Conservation (phyloP, 345 rosid genomes). For the Hibiscus syriacus region DNA sequence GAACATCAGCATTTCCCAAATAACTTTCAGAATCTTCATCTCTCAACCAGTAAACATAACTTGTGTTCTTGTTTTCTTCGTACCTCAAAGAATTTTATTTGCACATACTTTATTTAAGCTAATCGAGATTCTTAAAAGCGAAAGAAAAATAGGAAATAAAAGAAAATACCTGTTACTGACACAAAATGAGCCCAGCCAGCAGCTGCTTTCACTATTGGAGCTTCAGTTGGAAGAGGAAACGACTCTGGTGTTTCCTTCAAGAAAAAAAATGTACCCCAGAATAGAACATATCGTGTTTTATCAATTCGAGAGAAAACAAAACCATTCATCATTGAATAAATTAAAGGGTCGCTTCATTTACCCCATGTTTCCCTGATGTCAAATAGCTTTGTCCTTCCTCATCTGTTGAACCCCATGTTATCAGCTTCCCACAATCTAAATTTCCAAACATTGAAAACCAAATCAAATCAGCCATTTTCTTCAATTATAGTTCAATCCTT, state of each 20-base stretch:
- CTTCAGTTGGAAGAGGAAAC: slow-evolving; percentile 58
- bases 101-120: slow-evolving; percentile 4
- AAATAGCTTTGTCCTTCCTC: slow-evolving; percentile 68
- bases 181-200: slow-evolving; percentile 78
- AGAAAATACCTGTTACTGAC: slow-evolving; percentile 45
- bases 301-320: no score
- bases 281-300: no score
- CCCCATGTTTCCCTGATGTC: slow-evolving; percentile 77
- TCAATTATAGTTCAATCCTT: neutral
- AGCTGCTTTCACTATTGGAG: slow-evolving; percentile 47
- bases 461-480: neutral
- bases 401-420: slow-evolving; percentile 78
- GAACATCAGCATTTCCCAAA: neutral
- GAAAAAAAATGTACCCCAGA: no score
- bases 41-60: neutral
- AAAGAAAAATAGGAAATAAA: neutral
- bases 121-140: neutral
- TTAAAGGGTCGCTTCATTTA: slow-evolving; percentile 25
- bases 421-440: slow-evolving; percentile 61
- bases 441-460: neutral
- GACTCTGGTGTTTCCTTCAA: slow-evolving; percentile 74
- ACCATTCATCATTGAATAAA: neutral
- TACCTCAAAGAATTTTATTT: neutral
- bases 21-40: neutral
- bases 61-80: neutral